These are phyloP conservation scores for Rhododendron molle DNA, from an alignment of 148 eudicot genomes.

Conservation along the genomic window DNA sequence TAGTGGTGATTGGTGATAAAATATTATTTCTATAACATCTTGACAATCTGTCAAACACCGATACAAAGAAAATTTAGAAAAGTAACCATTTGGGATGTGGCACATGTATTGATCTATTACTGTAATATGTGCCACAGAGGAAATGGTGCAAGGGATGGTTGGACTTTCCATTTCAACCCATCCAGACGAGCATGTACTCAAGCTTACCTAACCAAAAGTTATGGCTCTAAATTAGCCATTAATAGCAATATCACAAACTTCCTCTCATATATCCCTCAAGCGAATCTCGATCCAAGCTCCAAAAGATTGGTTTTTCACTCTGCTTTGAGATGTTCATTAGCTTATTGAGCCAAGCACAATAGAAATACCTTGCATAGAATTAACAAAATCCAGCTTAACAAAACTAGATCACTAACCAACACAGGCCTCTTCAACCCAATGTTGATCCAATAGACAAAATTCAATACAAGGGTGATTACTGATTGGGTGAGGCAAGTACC, in stretches of 20 bases:
- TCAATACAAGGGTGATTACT: too few species aligned
- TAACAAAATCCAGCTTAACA: neutral
- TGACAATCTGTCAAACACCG: neutral
- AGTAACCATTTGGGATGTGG: neutral
- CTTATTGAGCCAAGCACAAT: neutral
- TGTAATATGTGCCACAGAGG: neutral
- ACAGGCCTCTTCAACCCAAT: too few species aligned
- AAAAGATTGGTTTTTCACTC: neutral
- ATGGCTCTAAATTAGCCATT: neutral
- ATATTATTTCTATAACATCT: neutral
- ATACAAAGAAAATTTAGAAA: neutral
- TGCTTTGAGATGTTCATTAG: neutral
- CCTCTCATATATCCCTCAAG: neutral
- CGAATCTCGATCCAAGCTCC: neutral
- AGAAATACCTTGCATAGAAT: neutral
- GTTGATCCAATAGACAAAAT: too few species aligned
- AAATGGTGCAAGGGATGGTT: neutral
- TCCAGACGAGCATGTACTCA: neutral
- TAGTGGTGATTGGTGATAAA: neutral
- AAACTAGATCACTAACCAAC: neutral
- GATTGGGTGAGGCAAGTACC: conserved; percentile 33
- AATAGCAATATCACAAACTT: neutral
- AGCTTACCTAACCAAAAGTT: neutral
- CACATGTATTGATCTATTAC: neutral
- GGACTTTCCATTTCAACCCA: neutral